Evolutionary conservation across 306 rosid genomes (phyloP).

Genomic region (Vigna nakashimae): DNA sequence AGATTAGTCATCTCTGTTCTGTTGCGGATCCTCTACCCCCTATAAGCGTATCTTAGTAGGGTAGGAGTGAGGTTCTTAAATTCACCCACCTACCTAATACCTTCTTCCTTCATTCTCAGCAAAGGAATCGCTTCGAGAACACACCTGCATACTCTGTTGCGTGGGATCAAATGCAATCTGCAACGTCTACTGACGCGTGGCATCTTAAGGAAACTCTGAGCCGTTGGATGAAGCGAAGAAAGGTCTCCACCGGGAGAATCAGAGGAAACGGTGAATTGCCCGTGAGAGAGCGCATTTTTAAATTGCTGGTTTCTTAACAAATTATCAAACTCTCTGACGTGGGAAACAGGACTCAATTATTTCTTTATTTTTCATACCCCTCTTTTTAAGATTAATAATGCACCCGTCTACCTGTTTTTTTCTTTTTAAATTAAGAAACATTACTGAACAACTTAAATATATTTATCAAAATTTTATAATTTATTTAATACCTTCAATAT

Average conservation of each 20-base stretch:
- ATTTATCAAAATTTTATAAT: too few relatives aligned
- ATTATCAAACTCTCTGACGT: not conserved
- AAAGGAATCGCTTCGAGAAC: not conserved
- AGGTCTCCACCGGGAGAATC: not conserved
- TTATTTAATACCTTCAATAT: too few relatives aligned
- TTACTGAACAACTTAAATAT: too few relatives aligned
- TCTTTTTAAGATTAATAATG: not conserved
- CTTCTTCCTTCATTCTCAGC: not conserved
- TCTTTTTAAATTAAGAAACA: not conserved
- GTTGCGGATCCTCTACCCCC: not conserved
- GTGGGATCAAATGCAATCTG: not conserved
- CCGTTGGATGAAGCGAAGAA: not conserved
- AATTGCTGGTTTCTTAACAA: slow-evolving; percentile 2
- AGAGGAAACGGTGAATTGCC: not conserved
- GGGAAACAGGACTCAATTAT: not conserved
- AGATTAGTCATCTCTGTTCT: slow-evolving; percentile 39
- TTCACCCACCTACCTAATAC: not conserved
- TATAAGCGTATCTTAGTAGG: not conserved
- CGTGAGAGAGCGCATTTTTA: not conserved
- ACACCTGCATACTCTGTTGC: not conserved
- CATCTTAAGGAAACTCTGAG: not conserved
- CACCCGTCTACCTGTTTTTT: not conserved
- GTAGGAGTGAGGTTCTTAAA: not conserved
- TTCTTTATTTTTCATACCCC: not conserved
- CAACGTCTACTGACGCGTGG: not conserved